Percentiles rank a stretch among this genome's conserved stretches.
Evolutionary conservation across 2,329 filamentous ascomycete genomes (phyloP).

Genomic region (Aspergillus vadensis): DNA sequence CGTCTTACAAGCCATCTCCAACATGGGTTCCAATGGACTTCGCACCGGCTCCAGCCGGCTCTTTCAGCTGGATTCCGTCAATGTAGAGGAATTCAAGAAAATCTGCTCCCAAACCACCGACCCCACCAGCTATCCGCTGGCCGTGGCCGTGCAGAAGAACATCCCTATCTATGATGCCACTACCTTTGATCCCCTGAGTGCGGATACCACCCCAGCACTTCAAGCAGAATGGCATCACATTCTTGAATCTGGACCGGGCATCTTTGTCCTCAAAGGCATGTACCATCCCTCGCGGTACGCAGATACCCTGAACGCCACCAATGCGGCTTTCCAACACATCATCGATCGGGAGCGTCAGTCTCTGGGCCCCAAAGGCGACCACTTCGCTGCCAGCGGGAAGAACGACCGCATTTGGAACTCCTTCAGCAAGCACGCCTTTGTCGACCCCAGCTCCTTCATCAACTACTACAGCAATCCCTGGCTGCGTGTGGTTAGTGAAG

Average conservation of each 20-base stretch:
- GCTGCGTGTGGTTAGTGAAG: constrained; percentile 54
- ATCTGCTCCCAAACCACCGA: constrained; percentile 48
- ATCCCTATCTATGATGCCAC: constrained; percentile 59
- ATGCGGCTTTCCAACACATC: constrained; percentile 52
- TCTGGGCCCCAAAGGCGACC: constrained; percentile 54
- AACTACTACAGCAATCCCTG: constrained; percentile 64
- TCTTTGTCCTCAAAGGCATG: constrained; percentile 60
- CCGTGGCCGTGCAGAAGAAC: constrained; percentile 50
- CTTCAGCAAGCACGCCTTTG: constrained; percentile 61
- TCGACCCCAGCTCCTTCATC: constrained; percentile 56
- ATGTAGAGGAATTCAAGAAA: constrained; percentile 47
- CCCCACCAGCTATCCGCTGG: constrained; percentile 51
- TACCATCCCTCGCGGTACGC: constrained; percentile 42
- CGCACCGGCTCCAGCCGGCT: constrained; percentile 18
- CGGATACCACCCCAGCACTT: constrained; percentile 40
- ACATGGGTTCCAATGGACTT: background rate
- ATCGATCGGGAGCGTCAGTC: constrained; percentile 49
- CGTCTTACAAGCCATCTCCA: background rate
- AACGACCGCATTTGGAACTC: constrained; percentile 69
- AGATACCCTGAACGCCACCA: constrained; percentile 49
- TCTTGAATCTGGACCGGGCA: constrained; percentile 59
- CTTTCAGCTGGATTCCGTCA: constrained; percentile 21
- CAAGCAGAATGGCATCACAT: constrained; percentile 65
- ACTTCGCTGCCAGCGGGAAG: constrained; percentile 59
- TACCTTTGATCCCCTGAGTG: constrained; percentile 36